Evolutionary conservation across 148 eudicot genomes (phyloP).

Genomic region (Vaccinium macrocarpon): DNA sequence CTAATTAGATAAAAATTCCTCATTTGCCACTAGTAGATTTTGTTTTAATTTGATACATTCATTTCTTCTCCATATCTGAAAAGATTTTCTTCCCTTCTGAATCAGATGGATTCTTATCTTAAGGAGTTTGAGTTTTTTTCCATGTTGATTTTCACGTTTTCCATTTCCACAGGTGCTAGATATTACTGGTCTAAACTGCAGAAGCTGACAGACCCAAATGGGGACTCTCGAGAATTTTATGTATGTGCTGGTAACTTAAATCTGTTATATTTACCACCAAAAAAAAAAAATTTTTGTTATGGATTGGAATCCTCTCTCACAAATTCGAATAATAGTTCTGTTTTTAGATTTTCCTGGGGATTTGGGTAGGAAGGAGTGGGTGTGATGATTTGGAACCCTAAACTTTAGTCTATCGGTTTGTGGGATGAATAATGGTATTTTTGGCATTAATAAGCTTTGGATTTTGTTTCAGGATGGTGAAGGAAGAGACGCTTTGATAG

Average conservation of each 20-base stretch:
- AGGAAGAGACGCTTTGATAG: slow-evolving; percentile 31
- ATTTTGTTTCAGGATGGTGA: slow-evolving; percentile 48
- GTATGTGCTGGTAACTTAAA: slow-evolving; percentile 33
- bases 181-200: slow-evolving; percentile 36
- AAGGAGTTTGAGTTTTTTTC: slow-evolving; percentile 29
- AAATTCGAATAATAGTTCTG: neutral
- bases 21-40: neutral
- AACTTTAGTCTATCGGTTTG: neutral
- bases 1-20: neutral
- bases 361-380: slow-evolving; percentile 4
- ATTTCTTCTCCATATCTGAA: neutral
- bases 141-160: slow-evolving; percentile 1
- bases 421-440: neutral
- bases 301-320: slow-evolving; percentile 11
- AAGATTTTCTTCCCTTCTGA: neutral
- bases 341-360: neutral
- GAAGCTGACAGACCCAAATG: slow-evolving; percentile 28
- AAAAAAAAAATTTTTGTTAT: neutral
- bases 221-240: slow-evolving; percentile 22
- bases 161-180: slow-evolving; percentile 41
- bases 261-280: too few relatives aligned
- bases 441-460: slow-evolving; percentile 15
- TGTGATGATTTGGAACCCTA: slow-evolving; percentile 27
- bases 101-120: neutral
- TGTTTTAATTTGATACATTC: neutral